These are phyloP conservation scores for Phytophthora pseudosyringae DNA, from an alignment of 352 stramenopile genomes.

Conservation along the genomic window DNA sequence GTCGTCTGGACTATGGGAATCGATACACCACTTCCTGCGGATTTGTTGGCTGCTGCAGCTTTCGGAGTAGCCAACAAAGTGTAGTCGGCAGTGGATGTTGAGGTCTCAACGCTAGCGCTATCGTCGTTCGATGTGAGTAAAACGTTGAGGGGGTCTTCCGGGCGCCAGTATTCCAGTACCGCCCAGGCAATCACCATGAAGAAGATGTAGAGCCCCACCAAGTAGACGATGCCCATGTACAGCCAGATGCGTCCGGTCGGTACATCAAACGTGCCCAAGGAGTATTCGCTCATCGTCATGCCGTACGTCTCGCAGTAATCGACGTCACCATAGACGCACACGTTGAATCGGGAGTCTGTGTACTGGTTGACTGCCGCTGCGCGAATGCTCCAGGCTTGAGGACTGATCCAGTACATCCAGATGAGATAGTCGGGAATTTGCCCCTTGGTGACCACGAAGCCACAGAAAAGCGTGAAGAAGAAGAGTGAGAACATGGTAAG, in stretches of 20 bases:
- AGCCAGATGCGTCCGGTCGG: slow-evolving; percentile 31
- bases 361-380: slow-evolving; percentile 42
- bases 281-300: slow-evolving; percentile 40
- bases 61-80: slow-evolving; percentile 11
- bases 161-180: slow-evolving; percentile 36
- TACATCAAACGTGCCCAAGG: slow-evolving; percentile 29
- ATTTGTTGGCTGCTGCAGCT: neutral
- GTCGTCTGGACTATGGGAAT: slow-evolving; percentile 45
- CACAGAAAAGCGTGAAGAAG: too few species aligned
- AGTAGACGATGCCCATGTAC: slow-evolving; percentile 25
- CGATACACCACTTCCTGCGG: neutral
- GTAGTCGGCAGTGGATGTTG: neutral
- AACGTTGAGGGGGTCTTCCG: slow-evolving; percentile 18
- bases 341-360: slow-evolving; percentile 15
- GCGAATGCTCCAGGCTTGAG: slow-evolving; percentile 43
- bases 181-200: slow-evolving; percentile 43
- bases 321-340: slow-evolving; percentile 34
- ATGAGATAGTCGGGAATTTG: slow-evolving; percentile 42
- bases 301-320: slow-evolving; percentile 41
- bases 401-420: slow-evolving; percentile 62
- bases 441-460: slow-evolving; percentile 41
- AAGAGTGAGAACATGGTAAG: slow-evolving; percentile 33
- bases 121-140: neutral
- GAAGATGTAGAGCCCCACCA: slow-evolving; percentile 37
- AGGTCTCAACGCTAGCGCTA: neutral